Percentiles rank a stretch among this genome's conserved stretches.
Conservation (phyloP, 208 protist genomes). For the Phytomonas sp. region DNA sequence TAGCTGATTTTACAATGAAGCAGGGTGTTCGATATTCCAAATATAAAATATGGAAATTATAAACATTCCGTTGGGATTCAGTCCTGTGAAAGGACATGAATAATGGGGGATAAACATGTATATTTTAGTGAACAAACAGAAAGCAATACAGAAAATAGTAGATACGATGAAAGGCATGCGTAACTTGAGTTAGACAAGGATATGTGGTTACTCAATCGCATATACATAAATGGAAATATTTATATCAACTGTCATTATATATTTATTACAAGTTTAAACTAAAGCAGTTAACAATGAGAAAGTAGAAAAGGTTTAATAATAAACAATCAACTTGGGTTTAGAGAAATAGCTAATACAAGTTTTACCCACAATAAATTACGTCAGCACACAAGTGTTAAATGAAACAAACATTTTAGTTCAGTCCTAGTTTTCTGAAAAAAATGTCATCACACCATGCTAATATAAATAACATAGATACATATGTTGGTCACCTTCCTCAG, state of each 20-base stretch:
- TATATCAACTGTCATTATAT: background rate
- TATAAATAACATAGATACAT: background rate
- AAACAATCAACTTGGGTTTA: background rate
- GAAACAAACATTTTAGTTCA: background rate
- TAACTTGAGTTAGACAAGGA: background rate
- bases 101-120: conserved; percentile 1
- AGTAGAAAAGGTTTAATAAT: background rate
- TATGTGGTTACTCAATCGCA: background rate
- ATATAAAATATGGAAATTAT: background rate
- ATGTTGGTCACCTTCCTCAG: background rate
- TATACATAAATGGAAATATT: background rate
- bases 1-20: background rate
- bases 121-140: conserved; percentile 7
- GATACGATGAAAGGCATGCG: background rate
- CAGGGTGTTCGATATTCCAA: background rate
- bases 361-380: background rate
- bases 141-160: background rate
- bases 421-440: background rate
- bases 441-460: background rate
- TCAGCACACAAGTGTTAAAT: background rate
- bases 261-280: background rate
- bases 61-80: background rate
- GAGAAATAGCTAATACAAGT: background rate
- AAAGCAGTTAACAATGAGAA: background rate
- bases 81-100: background rate